These are phyloP conservation scores for Malassezia sympodialis DNA, from an alignment of 1,284 basidiomycete genomes.

Conservation along the genomic window DNA sequence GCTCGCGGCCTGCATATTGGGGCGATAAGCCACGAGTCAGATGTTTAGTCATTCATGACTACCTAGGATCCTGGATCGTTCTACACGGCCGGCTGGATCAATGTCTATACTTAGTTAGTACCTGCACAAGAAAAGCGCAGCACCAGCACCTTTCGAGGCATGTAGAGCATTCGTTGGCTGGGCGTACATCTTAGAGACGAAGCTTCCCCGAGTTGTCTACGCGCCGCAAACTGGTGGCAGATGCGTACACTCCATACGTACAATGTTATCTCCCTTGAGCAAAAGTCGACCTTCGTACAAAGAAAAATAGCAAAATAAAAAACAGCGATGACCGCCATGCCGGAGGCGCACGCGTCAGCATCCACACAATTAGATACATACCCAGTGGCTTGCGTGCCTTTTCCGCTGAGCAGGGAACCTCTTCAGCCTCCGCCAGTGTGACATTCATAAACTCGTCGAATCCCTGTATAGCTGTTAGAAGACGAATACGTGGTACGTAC, in stretches of 20 bases:
- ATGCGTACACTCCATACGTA: slow-evolving; percentile 19
- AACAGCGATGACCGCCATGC: background rate
- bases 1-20: background rate
- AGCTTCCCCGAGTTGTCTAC: background rate
- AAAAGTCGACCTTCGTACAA: slow-evolving; percentile 26
- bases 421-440: slow-evolving; percentile 85
- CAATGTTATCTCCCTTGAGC: slow-evolving; percentile 42
- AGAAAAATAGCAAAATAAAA: background rate
- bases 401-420: slow-evolving; percentile 58
- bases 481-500: slow-evolving; percentile 12
- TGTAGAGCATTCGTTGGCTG: background rate
- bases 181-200: background rate
- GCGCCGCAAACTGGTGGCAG: background rate
- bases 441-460: slow-evolving; percentile 99
- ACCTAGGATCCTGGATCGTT: background rate
- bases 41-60: background rate
- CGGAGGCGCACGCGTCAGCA: background rate
- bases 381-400: slow-evolving; percentile 35
- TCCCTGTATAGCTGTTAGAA: slow-evolving; percentile 53
- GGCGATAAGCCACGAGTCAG: background rate
- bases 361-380: background rate
- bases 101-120: slow-evolving; percentile 23
- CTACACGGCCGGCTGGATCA: slow-evolving; percentile 35
- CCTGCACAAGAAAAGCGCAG: background rate
- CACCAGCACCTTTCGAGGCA: background rate